Evolutionary conservation across 192 early-diverging fungal genomes (phyloP).

Genomic region (Rhizophagus prolifer): DNA sequence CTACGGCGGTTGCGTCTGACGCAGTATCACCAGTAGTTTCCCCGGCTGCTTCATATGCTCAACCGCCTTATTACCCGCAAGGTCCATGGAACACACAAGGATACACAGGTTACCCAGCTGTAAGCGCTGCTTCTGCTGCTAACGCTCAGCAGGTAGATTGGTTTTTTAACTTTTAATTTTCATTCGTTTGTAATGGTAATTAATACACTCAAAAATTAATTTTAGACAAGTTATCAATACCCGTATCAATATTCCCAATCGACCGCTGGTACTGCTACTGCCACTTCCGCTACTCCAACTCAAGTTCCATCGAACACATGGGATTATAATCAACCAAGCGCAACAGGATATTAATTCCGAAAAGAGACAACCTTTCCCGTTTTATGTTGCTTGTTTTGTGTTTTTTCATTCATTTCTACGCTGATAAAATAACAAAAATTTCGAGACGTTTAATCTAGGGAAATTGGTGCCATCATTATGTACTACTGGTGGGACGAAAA

Average conservation of each 20-base stretch:
- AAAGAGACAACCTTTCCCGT: neutral
- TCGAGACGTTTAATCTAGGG: neutral
- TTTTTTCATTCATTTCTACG: neutral
- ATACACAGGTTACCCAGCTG: slow-evolving; percentile 11
- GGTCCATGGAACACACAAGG: slow-evolving; percentile 13
- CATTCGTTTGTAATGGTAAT: neutral
- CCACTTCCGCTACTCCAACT: neutral
- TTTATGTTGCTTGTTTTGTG: neutral
- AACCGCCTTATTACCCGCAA: slow-evolving; percentile 25
- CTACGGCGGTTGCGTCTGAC: neutral
- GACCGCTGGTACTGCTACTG: neutral
- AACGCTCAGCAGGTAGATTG: slow-evolving; percentile 6
- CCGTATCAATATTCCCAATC: slow-evolving; percentile 26
- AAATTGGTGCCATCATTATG: too few relatives aligned
- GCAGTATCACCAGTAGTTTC: slow-evolving; percentile 1
- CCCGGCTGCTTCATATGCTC: neutral
- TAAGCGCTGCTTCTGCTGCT: neutral
- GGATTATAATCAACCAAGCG: slow-evolving; percentile 26
- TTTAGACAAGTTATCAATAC: slow-evolving; percentile 26
- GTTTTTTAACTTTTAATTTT: neutral
- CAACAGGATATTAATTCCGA: slow-evolving; percentile 25
- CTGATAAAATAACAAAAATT: neutral
- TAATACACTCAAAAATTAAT: neutral
- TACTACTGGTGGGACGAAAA: too few relatives aligned
- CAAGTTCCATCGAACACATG: neutral